Conservation (phyloP, 2,329 filamentous ascomycete species). For the Talaromyces sp. region DNA sequence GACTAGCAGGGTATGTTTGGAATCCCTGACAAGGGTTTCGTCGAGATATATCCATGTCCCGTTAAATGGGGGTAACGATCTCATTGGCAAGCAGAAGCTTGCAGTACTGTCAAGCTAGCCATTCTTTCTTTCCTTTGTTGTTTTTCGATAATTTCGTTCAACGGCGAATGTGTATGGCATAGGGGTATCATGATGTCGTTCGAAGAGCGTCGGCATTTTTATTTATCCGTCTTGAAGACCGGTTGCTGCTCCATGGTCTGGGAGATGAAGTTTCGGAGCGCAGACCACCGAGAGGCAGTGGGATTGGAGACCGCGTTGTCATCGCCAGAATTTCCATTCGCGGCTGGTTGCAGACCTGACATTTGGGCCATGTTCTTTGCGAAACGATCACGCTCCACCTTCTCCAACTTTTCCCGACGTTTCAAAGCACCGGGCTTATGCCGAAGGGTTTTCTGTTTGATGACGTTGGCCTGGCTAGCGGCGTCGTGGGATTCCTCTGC, state of each 20-base stretch:
- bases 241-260: constrained; percentile 87
- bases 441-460: constrained; percentile 74
- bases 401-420: constrained; percentile 78
- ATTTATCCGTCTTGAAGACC: constrained; percentile 60
- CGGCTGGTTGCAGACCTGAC: constrained; percentile 43
- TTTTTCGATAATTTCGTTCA: not conserved
- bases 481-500: constrained; percentile 52
- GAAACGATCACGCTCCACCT: constrained; percentile 80
- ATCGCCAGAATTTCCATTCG: constrained; percentile 28
- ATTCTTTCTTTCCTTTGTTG: too few relatives aligned
- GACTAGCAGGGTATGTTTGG: too few relatives aligned
- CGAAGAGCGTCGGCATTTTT: constrained; percentile 8
- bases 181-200: not conserved
- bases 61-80: not conserved
- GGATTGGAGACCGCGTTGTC: constrained; percentile 26
- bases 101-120: not conserved
- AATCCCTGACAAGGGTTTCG: too few relatives aligned
- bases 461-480: constrained; percentile 64
- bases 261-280: constrained; percentile 79
- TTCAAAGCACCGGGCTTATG: constrained; percentile 78
- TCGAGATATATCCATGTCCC: too few relatives aligned
- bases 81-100: not conserved
- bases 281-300: constrained; percentile 72
- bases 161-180: not conserved
- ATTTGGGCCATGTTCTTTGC: constrained; percentile 79